Conservation (phyloP, 2,329 filamentous ascomycete species). For the Diplodia mutila region DNA sequence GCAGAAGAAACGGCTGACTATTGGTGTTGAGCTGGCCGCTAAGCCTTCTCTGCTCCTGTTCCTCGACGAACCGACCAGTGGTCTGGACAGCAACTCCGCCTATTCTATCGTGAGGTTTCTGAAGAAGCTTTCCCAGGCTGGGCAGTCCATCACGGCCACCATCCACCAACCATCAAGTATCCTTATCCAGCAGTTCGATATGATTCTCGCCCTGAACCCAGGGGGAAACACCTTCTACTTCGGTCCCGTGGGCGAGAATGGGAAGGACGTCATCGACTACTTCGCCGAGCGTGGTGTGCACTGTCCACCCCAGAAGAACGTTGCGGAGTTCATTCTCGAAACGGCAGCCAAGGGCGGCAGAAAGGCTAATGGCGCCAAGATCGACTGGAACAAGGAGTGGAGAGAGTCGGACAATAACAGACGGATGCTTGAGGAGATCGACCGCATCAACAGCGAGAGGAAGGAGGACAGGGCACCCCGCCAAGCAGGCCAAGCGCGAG, state of each 20-base stretch:
- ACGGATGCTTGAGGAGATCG: slow-evolving; percentile 61
- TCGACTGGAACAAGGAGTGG: slow-evolving; percentile 61
- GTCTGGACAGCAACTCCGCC: slow-evolving; percentile 76
- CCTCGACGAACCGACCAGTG: slow-evolving; percentile 82
- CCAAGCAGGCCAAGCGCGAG: slow-evolving; percentile 40
- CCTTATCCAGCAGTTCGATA: slow-evolving; percentile 80
- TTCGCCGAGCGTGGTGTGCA: slow-evolving; percentile 64
- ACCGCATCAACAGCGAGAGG: slow-evolving; percentile 63
- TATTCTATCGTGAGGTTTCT: slow-evolving; percentile 77
- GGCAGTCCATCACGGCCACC: slow-evolving; percentile 74
- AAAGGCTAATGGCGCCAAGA: slow-evolving; percentile 40
- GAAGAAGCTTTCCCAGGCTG: slow-evolving; percentile 65
- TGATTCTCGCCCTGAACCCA: slow-evolving; percentile 71
- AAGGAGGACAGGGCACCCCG: slow-evolving; percentile 21
- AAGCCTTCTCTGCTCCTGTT: slow-evolving; percentile 79
- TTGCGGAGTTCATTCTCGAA: slow-evolving; percentile 79
- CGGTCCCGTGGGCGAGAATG: slow-evolving; percentile 64
- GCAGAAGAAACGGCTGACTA: slow-evolving; percentile 79
- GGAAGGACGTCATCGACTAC: slow-evolving; percentile 63
- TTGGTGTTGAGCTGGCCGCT: slow-evolving; percentile 81
- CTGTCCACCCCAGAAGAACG: slow-evolving; percentile 73
- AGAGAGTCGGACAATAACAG: slow-evolving; percentile 49
- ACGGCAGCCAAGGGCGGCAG: slow-evolving; percentile 78
- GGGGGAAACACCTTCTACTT: slow-evolving; percentile 74
- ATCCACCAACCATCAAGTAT: slow-evolving; percentile 85